A percentile compares a stretch with the other conserved stretches of the same genome.
Evolutionary conservation across 2,329 filamentous ascomycete genomes (phyloP).

Genomic region (Pseudocercospora macadamiae): DNA sequence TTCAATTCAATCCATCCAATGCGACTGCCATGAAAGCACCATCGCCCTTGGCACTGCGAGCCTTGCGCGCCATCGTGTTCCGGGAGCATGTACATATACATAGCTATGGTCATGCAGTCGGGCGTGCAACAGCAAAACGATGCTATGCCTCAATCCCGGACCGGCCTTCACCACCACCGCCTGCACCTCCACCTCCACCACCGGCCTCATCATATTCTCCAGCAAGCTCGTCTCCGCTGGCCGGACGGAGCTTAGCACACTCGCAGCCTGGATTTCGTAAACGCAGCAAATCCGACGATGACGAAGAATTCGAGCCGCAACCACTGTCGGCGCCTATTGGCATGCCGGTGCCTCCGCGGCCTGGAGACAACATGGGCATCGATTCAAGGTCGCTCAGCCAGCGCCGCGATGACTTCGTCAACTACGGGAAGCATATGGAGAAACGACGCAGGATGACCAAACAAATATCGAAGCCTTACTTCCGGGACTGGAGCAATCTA

Average conservation of each 20-base stretch:
- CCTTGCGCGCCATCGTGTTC: slow-evolving; percentile 32
- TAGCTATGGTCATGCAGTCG: too few species aligned
- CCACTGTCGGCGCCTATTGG: slow-evolving; percentile 76
- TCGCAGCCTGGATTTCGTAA: slow-evolving; percentile 28
- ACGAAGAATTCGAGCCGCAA: slow-evolving; percentile 54
- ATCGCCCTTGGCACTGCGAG: slow-evolving; percentile 33
- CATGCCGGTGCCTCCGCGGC: slow-evolving; percentile 69
- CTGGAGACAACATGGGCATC: slow-evolving; percentile 80
- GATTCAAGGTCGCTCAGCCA: slow-evolving; percentile 69
- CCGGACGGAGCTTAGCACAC: slow-evolving; percentile 21
- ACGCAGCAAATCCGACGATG: slow-evolving; percentile 31
- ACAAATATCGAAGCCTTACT: slow-evolving; percentile 85
- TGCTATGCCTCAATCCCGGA: slow-evolving; percentile 29
- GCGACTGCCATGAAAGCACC: slow-evolving; percentile 37
- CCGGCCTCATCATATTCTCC: slow-evolving; percentile 21
- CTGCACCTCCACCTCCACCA: slow-evolving; percentile 21
- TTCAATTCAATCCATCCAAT: background rate
- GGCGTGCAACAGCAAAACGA: slow-evolving; percentile 18
- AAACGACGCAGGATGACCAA: slow-evolving; percentile 74
- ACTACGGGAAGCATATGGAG: slow-evolving; percentile 81
- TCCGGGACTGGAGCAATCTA: slow-evolving; percentile 91
- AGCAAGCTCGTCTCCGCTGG: slow-evolving; percentile 13
- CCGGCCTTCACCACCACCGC: slow-evolving; percentile 21
- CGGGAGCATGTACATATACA: slow-evolving; percentile 15
- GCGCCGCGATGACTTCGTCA: slow-evolving; percentile 75